These are phyloP conservation scores for Penicillium pancosmium DNA, from an alignment of 495 filamentous ascomycete genomes.

Conservation along the genomic window DNA sequence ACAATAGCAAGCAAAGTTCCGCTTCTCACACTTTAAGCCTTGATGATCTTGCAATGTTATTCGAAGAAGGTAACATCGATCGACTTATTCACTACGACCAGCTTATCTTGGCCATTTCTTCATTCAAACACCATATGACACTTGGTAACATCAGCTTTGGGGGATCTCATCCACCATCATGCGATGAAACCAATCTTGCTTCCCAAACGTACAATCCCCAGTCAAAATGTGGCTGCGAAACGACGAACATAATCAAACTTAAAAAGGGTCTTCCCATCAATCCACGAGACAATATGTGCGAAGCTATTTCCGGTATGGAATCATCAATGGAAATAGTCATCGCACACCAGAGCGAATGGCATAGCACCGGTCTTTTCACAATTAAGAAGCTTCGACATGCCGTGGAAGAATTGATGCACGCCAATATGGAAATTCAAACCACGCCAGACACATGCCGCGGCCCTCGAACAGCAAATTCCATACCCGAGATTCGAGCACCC, in stretches of 20 bases:
- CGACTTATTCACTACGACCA: slow-evolving; percentile 11
- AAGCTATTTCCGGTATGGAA: slow-evolving; percentile 5
- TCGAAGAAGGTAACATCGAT: slow-evolving; percentile 13
- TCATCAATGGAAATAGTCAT: slow-evolving; percentile 10
- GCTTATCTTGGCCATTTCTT: slow-evolving; percentile 7
- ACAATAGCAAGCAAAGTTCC: neutral
- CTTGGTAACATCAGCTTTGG: slow-evolving; percentile 15
- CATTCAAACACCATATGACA: slow-evolving; percentile 13
- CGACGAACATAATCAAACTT: neutral
- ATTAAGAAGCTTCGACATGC: slow-evolving; percentile 6
- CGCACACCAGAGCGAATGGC: slow-evolving; percentile 11
- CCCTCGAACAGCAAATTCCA: neutral
- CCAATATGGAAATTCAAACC: slow-evolving; percentile 16
- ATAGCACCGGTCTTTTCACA: slow-evolving; percentile 14
- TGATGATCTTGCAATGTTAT: slow-evolving; percentile 7
- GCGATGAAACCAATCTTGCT: slow-evolving; percentile 18
- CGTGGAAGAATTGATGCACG: slow-evolving; percentile 16
- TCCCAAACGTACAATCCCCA: slow-evolving; percentile 24
- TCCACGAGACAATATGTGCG: neutral
- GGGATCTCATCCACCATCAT: slow-evolving; percentile 17
- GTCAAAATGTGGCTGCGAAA: slow-evolving; percentile 13
- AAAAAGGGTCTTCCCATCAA: slow-evolving; percentile 2
- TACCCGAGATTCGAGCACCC: slow-evolving; percentile 20
- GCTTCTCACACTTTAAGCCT: neutral
- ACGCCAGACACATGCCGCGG: slow-evolving; percentile 16